Percentiles rank a stretch among this genome's conserved stretches.
Evolutionary conservation across 805 yeast species (phyloP).

Genomic region (Candida dendrica): DNA sequence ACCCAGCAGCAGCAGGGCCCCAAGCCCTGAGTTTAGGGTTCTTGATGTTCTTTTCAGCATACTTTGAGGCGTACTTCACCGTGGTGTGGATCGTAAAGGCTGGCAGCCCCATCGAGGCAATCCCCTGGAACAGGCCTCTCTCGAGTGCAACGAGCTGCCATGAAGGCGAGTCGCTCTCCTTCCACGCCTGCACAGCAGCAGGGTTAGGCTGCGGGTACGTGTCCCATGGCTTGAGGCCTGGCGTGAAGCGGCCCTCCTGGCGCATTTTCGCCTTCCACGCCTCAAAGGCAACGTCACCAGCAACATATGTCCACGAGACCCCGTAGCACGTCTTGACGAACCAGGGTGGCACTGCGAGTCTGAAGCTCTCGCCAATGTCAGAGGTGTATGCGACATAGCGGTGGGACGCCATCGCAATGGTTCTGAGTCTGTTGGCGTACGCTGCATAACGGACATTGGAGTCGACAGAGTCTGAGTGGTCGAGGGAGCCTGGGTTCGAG

Average conservation of each 20-base stretch:
- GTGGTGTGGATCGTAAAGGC: slow-evolving; percentile 78
- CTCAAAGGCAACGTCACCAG: slow-evolving; percentile 69
- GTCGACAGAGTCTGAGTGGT: slow-evolving; percentile 34
- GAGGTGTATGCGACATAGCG: slow-evolving; percentile 83
- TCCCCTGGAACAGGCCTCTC: slow-evolving; percentile 72
- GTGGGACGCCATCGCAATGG: slow-evolving; percentile 65
- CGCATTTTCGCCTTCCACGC: slow-evolving; percentile 66
- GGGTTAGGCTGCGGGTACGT: slow-evolving; percentile 32
- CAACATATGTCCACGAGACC: slow-evolving; percentile 66
- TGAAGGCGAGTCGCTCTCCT: slow-evolving; percentile 42
- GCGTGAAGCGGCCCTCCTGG: slow-evolving; percentile 54
- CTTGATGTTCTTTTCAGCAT: slow-evolving; percentile 48
- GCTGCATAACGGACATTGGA: slow-evolving; percentile 68
- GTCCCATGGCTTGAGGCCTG: slow-evolving; percentile 67
- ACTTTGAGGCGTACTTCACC: slow-evolving; percentile 59
- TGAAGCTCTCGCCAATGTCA: slow-evolving; percentile 79
- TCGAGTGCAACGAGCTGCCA: slow-evolving; percentile 61
- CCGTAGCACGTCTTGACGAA: slow-evolving; percentile 64
- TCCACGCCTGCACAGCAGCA: slow-evolving; percentile 27
- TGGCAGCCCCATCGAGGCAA: slow-evolving; percentile 84
- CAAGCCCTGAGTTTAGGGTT: slow-evolving; percentile 44
- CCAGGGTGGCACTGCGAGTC: slow-evolving; percentile 70
- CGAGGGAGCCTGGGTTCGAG: slow-evolving; percentile 7
- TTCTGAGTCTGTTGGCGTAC: slow-evolving; percentile 67
- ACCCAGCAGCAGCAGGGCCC: slow-evolving; percentile 77